These are phyloP conservation scores for Metschnikowia lochheadii DNA, from an alignment of 805 yeast genomes.

Conservation along the genomic window DNA sequence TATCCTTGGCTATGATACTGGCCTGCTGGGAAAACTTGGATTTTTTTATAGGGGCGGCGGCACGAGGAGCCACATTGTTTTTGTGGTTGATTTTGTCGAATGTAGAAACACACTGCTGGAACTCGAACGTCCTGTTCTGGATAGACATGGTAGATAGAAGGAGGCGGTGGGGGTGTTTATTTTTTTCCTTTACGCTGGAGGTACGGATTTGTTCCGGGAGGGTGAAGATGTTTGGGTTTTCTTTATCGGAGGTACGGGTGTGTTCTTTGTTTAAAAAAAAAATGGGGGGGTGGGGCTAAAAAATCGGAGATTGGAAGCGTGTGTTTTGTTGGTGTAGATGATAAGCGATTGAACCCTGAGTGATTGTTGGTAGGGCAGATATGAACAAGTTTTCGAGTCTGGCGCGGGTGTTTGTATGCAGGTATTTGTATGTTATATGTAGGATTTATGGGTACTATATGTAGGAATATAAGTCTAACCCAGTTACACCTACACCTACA, in stretches of 20 bases:
- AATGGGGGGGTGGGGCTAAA: too few relatives aligned
- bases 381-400: constrained; percentile 1
- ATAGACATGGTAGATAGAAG: constrained; percentile 22
- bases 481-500: too few relatives aligned
- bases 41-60: constrained; percentile 22
- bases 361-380: neutral
- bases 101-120: constrained; percentile 83
- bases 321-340: neutral
- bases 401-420: neutral
- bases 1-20: constrained; percentile 79
- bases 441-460: neutral
- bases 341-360: neutral
- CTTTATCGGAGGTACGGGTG: neutral
- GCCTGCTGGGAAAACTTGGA: constrained; percentile 58
- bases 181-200: neutral
- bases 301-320: too few relatives aligned
- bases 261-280: too few relatives aligned
- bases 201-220: neutral
- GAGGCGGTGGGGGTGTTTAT: neutral
- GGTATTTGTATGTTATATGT: neutral
- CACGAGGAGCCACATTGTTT: constrained; percentile 18
- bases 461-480: too few relatives aligned
- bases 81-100: constrained; percentile 54
- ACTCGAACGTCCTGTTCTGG: constrained; percentile 87
- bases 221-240: neutral